phyloP scores from a whole-genome alignment of 1,284 basidiomycete species.

The Trametes sp. region DNA sequence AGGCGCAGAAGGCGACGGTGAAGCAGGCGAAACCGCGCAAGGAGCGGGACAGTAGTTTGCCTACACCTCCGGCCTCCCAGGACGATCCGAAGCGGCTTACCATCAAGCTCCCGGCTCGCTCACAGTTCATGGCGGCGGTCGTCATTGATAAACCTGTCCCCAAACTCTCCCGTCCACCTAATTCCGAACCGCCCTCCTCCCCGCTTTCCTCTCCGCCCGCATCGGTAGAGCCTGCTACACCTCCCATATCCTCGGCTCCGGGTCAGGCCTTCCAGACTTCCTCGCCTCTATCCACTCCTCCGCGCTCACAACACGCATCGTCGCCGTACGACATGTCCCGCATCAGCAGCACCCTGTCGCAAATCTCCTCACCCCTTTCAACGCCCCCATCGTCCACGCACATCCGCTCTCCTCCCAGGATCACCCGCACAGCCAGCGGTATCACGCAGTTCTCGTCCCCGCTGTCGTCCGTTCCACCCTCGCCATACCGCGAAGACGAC shows the following conservation, averaged over 20 bases:
- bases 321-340: constrained; percentile 24
- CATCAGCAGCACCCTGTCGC: constrained; percentile 22
- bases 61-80: constrained; percentile 23
- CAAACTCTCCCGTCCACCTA: background rate
- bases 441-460: constrained; percentile 19
- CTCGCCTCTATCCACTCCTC: constrained; percentile 21
- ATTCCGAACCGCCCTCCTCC: constrained; percentile 10
- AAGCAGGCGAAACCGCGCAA: constrained; percentile 17
- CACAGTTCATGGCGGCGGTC: constrained; percentile 28
- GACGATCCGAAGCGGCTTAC: constrained; percentile 27
- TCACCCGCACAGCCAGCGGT: constrained; percentile 9
- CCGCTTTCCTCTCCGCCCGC: constrained; percentile 21
- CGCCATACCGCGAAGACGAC: constrained; percentile 6
- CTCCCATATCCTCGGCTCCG: background rate
- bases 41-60: constrained; percentile 10
- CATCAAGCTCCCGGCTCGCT: constrained; percentile 32
- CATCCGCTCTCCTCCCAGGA: constrained; percentile 10
- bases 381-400: constrained; percentile 4
- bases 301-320: background rate
- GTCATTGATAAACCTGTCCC: constrained; percentile 22
- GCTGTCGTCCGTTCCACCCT: constrained; percentile 14
- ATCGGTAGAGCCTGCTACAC: constrained; percentile 7
- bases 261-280: background rate
- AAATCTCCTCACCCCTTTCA: constrained; percentile 20
- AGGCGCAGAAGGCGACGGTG: constrained; percentile 10